Evolutionary conservation across 805 yeast species (phyloP), one percentile per base, ranked within the genome.

Genomic region (Yarrowia divulgata): DNA sequence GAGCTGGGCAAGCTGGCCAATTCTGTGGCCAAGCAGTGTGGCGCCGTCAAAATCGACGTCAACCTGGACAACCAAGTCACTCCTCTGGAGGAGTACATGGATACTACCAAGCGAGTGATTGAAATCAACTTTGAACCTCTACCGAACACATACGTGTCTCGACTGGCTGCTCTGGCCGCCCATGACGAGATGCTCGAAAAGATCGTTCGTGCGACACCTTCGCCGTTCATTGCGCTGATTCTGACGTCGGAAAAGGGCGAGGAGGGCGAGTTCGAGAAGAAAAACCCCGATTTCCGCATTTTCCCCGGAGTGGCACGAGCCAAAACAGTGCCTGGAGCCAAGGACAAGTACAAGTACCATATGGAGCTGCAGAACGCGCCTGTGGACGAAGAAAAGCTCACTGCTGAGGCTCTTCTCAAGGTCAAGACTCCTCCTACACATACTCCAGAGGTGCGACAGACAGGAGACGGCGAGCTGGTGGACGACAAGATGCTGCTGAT

Each of bases 191-290:
- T 81, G 16, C 70, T 91, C 12, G 81, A 89, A 67, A 81, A 82
- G 19, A 81, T 90, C 4, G 71, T 90, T n/a, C 84, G 90, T 45
- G 86, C 85, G 68, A 77, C 90, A 13, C 97, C 97, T 0, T 83
- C 93, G 0, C 97, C 97, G 0, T 85, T 85, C 70, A 84, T 83
- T 69, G 81, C 92, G 1, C 78, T 93, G 1, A 76, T 91, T 1
- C 80, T 87, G 70, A 86, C 93, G 0, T 81, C 88, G 29, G 50
- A 73, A 9, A 71, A 69, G 16, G 71, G 77, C 55, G 70, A 68
- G 69, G 63, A 70, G 57, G 67, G 71, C 70, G 68, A 63, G 8
- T 48, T 16, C 12, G 68, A 63, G 23, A n/a, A 45, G 14, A 46
- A 29, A 49, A 49, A 63, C 45, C 57, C 68, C 13, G 68, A 63